phyloP scores from a whole-genome alignment of 768 basidiomycete species.

The Sarcomyxa edulis region DNA sequence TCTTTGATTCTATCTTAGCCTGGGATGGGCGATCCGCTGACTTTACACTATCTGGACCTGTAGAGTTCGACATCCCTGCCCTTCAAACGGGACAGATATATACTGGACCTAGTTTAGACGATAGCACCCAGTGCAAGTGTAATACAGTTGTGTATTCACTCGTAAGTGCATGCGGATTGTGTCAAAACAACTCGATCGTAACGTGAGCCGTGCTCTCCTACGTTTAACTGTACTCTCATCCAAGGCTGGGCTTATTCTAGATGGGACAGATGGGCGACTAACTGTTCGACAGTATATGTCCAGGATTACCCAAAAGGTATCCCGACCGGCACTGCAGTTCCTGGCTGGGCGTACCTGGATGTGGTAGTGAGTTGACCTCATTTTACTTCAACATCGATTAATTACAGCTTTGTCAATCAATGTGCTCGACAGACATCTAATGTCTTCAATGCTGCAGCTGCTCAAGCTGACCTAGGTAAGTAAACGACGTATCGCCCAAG shows the following conservation, averaged over 20 bases:
- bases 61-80: conserved; percentile 21
- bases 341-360: conserved; percentile 60
- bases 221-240: conserved; percentile 1
- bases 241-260: conserved; percentile 53
- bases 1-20: conserved; percentile 1
- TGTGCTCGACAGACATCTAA: not conserved
- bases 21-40: not conserved
- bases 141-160: conserved; percentile 51
- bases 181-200: conserved; percentile 40
- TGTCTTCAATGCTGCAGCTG: not conserved
- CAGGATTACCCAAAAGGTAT: conserved; percentile 33
- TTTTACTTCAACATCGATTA: not conserved
- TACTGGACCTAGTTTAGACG: conserved; percentile 7
- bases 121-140: conserved; percentile 45
- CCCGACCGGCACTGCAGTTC: conserved; percentile 44
- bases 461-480: not conserved
- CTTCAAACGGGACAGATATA: conserved; percentile 11
- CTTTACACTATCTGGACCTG: not conserved
- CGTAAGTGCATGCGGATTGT: conserved; percentile 53
- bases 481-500: not conserved
- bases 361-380: conserved; percentile 32
- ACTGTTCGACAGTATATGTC: conserved; percentile 21
- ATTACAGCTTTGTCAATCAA: too few species aligned
- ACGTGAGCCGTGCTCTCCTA: conserved; percentile 18
- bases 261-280: conserved; percentile 37